These are phyloP conservation scores for Neodidymelliopsis sp. DNA, from an alignment of 2,329 filamentous ascomycete species.

Conservation along the genomic window DNA sequence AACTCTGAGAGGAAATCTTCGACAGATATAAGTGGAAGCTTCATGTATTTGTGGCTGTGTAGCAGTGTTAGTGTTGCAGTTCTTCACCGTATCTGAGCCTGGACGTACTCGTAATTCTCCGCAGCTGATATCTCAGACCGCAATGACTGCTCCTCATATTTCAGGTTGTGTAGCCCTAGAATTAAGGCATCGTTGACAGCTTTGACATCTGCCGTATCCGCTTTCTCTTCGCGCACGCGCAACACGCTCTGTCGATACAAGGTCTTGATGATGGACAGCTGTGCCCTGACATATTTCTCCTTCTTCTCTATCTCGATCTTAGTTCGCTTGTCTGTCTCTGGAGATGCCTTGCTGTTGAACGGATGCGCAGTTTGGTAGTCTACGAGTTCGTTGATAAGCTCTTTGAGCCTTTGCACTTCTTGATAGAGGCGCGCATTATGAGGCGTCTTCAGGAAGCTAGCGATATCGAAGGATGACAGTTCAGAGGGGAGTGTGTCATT, in stretches of 20 bases:
- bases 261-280: constrained; percentile 66
- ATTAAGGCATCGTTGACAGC: constrained; percentile 92
- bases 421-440: constrained; percentile 42
- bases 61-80: constrained; percentile 21
- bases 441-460: constrained; percentile 37
- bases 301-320: constrained; percentile 36
- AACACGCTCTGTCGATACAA: constrained; percentile 84
- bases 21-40: constrained; percentile 82
- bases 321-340: constrained; percentile 34
- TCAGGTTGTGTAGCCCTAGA: constrained; percentile 91
- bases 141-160: constrained; percentile 93
- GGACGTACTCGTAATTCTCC: constrained; percentile 84
- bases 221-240: constrained; percentile 83
- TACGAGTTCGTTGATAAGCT: constrained; percentile 41
- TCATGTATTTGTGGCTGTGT: constrained; percentile 81
- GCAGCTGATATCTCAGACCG: constrained; percentile 90
- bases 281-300: constrained; percentile 80
- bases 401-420: constrained; percentile 43
- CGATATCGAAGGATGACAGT: constrained; percentile 30
- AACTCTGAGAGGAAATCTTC: constrained; percentile 81
- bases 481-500: constrained; percentile 23
- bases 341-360: constrained; percentile 21
- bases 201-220: constrained; percentile 82
- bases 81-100: neutral
- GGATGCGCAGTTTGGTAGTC: constrained; percentile 43